Base-by-base conservation (phyloP, 202 grass and related monocot species). In the Carex arenaria region DNA sequence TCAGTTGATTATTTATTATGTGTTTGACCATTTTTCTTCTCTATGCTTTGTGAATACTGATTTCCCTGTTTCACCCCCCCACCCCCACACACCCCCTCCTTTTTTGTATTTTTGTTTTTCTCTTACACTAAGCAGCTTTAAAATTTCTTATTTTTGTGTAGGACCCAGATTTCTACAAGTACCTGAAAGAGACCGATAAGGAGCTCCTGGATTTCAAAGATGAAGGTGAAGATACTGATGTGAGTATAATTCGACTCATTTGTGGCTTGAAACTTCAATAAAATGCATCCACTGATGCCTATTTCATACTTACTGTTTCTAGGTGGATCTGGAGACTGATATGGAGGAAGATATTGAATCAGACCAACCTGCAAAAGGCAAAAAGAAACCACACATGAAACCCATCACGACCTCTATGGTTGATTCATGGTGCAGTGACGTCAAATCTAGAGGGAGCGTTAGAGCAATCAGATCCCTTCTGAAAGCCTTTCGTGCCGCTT, bases 131-230 rank as follows among this genome's bases (percentile, higher is more conserved):
- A 53, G 57, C 13, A 86, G 9, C 67, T 85, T 47, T 85, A 62
- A 79, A 75, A 28, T 66, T 77, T 85, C 19, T 80, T 80, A 67
- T 53, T 78, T 56, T 83, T 2, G 64, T 84, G 69, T 86, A 94
- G 95, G 92, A 98, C 86, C 95, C 92, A 22, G 95, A 94, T 17
- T 98, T 98, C 84, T 90, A 90, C 84, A 82, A 93, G 77, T 98
- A 93, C 91, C 81, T 98, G 47, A 85, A 94, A 90, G 71, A 91
- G 64, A 76, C 67, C 78, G 95, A 93, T 67, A 93, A 93, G 74
- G 89, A 89, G 64, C 93, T 98, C 76, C 66, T 94, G 83, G 90
- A 90, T 7, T 94, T 98, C 62, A 68, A 82, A 82, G 79, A 82
- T 34, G 64, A 86, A 36, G 87, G 89, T 26, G 86, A 88, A 81